Percentiles rank a stretch among this genome's conserved stretches.
Conservation (phyloP, 306 rosid genomes). For the Vigna trinervia region DNA sequence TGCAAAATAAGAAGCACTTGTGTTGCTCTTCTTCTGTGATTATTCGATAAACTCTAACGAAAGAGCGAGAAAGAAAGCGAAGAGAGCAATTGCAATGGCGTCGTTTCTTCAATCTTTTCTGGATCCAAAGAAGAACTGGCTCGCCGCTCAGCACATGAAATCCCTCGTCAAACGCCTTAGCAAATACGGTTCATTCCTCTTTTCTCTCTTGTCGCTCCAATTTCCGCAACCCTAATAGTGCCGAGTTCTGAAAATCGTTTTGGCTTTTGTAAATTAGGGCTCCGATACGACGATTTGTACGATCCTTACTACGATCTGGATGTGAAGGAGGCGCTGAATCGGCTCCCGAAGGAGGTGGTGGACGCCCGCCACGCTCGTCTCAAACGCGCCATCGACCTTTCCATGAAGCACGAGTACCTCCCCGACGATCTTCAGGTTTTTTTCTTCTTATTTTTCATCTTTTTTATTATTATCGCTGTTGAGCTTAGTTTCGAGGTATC, state of each 20-base stretch:
- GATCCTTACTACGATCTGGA: slow-evolving; percentile 89
- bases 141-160: slow-evolving; percentile 90
- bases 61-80: not conserved
- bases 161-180: slow-evolving; percentile 78
- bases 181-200: slow-evolving; percentile 58
- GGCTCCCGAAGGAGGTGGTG: slow-evolving; percentile 87
- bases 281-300: slow-evolving; percentile 89
- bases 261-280: slow-evolving; percentile 54
- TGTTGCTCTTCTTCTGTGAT: slow-evolving; percentile 11
- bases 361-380: slow-evolving; percentile 95
- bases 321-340: slow-evolving; percentile 86
- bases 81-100: slow-evolving; percentile 64
- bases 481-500: not conserved
- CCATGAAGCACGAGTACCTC: slow-evolving; percentile 96
- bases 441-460: not conserved
- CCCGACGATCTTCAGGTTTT: slow-evolving; percentile 84
- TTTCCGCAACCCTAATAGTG: slow-evolving; percentile 47
- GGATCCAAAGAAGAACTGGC: slow-evolving; percentile 86
- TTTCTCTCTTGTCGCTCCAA: not conserved
- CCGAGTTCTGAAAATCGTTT: not conserved
- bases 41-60: slow-evolving; percentile 27
- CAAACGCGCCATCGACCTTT: slow-evolving; percentile 95
- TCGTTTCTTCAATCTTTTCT: slow-evolving; percentile 65
- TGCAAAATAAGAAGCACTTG: not conserved
- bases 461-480: not conserved